These are phyloP conservation scores for Deuterostichococcus epilithicus DNA, from an alignment of 139 green algal genomes.

Conservation along the genomic window DNA sequence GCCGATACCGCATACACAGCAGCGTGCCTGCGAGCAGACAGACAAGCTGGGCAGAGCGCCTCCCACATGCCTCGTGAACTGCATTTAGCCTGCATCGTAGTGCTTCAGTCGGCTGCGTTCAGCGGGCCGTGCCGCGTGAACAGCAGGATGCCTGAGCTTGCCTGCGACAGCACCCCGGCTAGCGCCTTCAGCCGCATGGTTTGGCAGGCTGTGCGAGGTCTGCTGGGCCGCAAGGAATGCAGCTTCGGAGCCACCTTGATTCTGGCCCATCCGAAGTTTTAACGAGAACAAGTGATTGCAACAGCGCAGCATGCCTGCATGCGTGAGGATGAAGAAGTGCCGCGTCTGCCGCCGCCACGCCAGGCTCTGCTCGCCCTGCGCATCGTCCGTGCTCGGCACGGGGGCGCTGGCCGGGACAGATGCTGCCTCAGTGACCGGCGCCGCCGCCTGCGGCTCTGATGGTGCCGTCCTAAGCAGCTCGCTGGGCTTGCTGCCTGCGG, in stretches of 20 bases:
- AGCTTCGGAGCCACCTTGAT: too few species aligned
- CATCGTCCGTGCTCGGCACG: not conserved
- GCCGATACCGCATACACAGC: not conserved
- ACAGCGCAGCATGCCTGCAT: not conserved
- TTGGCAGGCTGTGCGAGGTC: not conserved
- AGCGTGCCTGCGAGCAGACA: not conserved
- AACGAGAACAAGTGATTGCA: not conserved
- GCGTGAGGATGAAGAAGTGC: constrained; percentile 76
- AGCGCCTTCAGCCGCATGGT: not conserved
- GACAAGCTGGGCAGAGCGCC: not conserved
- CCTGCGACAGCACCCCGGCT: not conserved
- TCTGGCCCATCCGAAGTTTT: too few species aligned
- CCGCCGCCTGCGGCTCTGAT: too few species aligned
- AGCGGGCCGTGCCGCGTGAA: too few species aligned
- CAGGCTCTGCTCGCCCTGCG: not conserved
- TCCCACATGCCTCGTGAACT: too few species aligned
- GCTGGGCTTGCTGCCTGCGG: too few species aligned
- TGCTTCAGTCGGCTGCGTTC: too few species aligned
- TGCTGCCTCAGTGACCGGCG: too few species aligned
- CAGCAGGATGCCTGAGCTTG: not conserved
- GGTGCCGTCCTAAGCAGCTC: too few species aligned
- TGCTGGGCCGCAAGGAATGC: too few species aligned
- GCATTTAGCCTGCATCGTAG: too few species aligned
- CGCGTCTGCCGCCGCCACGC: constrained; percentile 25
- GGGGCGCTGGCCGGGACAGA: too few species aligned